These are phyloP conservation scores for Physcomitrium patens DNA, from an alignment of 225 moss, liverwort and hornwort genomes.

Conservation along the genomic window DNA sequence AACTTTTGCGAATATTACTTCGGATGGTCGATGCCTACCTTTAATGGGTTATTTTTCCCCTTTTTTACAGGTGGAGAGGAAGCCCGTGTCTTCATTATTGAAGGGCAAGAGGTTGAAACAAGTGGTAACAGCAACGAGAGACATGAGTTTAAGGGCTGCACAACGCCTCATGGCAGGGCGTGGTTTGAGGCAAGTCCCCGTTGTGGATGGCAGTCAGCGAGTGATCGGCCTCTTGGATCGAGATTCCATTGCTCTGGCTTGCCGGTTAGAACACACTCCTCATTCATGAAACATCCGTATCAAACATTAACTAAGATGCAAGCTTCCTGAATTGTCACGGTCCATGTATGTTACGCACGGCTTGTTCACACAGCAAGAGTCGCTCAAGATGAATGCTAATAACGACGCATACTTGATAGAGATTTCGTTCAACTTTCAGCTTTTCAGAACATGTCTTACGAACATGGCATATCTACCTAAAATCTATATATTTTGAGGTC, in stretches of 20 bases:
- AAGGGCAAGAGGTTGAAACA: slow-evolving; percentile 57
- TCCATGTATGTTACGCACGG: background rate
- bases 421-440: slow-evolving; percentile 14
- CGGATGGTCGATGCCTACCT: slow-evolving; percentile 2
- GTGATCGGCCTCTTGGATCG: slow-evolving; percentile 91
- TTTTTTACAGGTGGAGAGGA: slow-evolving; percentile 59
- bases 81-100: slow-evolving; percentile 58
- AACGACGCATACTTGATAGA: slow-evolving; percentile 12
- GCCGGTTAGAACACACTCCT: slow-evolving; percentile 61
- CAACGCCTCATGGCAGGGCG: slow-evolving; percentile 82
- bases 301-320: background rate
- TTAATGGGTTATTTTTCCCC: background rate
- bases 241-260: slow-evolving; percentile 93
- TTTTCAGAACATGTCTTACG: background rate
- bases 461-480: slow-evolving; percentile 10
- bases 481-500: background rate
- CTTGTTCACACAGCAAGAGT: no score
- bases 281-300: background rate
- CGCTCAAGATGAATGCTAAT: background rate
- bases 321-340: background rate
- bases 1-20: slow-evolving; percentile 19
- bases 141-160: slow-evolving; percentile 87
- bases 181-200: slow-evolving; percentile 92
- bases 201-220: slow-evolving; percentile 60
- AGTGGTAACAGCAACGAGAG: slow-evolving; percentile 71